Base-by-base conservation (phyloP, 805 yeast genomes). In the Kodamaea restingae region DNA sequence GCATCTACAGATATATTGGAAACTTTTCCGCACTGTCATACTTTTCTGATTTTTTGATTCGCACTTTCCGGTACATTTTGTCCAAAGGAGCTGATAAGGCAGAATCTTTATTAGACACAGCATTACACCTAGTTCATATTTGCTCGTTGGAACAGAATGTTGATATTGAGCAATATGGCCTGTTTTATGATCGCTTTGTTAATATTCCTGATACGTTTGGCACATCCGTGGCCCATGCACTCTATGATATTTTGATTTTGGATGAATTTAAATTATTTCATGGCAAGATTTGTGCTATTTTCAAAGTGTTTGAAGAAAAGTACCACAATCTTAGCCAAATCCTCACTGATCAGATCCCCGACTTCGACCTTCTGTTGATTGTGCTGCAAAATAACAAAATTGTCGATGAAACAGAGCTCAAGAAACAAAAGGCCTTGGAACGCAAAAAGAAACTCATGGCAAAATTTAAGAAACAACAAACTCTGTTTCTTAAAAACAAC, bases 401-500 rank as follows among this genome's bases (percentile, higher is more conserved):
- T 5, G 44, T 45, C 2, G 45, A 42, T 2, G 67, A 60, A 30
- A 50, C 54, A 7, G 82, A 75, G 22, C 58, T 65, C 42, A 87
- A 82, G 64, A 85, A 82, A 57, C 67, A 75, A 29, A 48, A 75
- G 6, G 96, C 95, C 0, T 77, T 77, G 49, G 80, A 74, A 43
- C 77, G 90, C 47, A 83, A 80, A 49, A 75, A 73, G 1, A 82
- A 79, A 48, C 70, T 90, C 22, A 59, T 91, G 73, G 91, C 84
- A 1, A 86, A 82, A 42, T 76, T 91, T 54, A 84, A 82, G 47
- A 77, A 75, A 46, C 95, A 88, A 50, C 98, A 91, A 55, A 70
- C 76, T 27, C 74, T 71, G 63, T 93, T 91, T 61, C 76, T 84
- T 20, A 77, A 76, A 41, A 72, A 75, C 20, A 72, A 78, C 46